These are phyloP conservation scores for Starmera quercuum DNA, from an alignment of 805 yeast genomes.

Conservation along the genomic window DNA sequence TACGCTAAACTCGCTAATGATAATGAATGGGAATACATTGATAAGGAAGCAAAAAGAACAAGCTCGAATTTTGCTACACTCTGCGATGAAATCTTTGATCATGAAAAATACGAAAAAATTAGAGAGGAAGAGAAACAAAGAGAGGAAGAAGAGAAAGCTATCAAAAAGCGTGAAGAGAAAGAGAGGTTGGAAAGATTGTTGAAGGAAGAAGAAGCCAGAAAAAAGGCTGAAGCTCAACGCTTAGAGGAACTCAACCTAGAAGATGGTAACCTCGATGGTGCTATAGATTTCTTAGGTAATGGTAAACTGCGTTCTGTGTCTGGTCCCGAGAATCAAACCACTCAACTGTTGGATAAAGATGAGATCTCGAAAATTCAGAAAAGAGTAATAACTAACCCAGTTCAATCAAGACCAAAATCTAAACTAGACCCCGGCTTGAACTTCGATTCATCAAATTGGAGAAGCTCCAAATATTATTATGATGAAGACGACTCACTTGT, in stretches of 20 bases:
- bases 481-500: slow-evolving; percentile 23
- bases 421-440: slow-evolving; percentile 35
- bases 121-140: slow-evolving; percentile 30
- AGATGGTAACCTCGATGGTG: slow-evolving; percentile 10
- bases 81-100: slow-evolving; percentile 70
- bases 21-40: slow-evolving; percentile 61
- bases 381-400: slow-evolving; percentile 28
- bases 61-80: slow-evolving; percentile 72
- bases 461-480: slow-evolving; percentile 10
- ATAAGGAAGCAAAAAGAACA: slow-evolving; percentile 67
- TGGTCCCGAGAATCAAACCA: slow-evolving; percentile 23
- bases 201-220: slow-evolving; percentile 17
- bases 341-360: slow-evolving; percentile 14
- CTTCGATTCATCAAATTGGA: slow-evolving; percentile 15
- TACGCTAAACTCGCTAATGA: slow-evolving; percentile 61
- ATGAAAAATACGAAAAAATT: slow-evolving; percentile 55
- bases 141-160: slow-evolving; percentile 43
- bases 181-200: slow-evolving; percentile 21
- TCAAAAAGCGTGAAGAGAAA: slow-evolving; percentile 38
- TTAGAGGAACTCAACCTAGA: slow-evolving; percentile 10
- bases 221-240: slow-evolving; percentile 17
- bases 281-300: slow-evolving; percentile 7
- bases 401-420: slow-evolving; percentile 34
- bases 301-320: slow-evolving; percentile 28
- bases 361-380: slow-evolving; percentile 24